Base-by-base conservation (phyloP, 768 basidiomycete genomes). In the Pulveroboletus sp. region DNA sequence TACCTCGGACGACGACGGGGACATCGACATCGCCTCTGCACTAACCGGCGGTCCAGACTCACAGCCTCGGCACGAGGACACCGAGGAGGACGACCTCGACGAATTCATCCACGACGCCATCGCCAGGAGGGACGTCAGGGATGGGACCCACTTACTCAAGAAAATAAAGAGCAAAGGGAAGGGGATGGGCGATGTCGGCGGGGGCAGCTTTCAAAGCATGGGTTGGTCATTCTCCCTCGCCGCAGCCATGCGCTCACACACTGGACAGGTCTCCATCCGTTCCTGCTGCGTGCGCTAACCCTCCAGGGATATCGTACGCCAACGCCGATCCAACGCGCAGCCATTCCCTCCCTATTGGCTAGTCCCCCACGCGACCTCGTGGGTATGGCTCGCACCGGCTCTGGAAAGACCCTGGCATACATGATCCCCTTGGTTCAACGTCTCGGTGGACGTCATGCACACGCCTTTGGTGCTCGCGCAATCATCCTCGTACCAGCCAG, bases 311-410 rank as follows among this genome's bases (percentile, higher is more conserved):
- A 91, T 69, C 86, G 90, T 30, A 87, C 85, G 37, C 96, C 96
- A 13, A 99, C 96, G 0, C 96, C 96, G 0, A 98, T 99, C 43
- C 96, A 99, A 68, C 83, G 95, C 6, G 77, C 88, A 20, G 74
- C 93, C 3, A 89, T 99, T 38, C 96, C 96, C 6, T 75, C 84
- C 17, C 79, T 96, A 35, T 80, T 98, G 32, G 69, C 85, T 12
- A 82, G 79, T 35, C 93, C 94, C 34, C 92, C 93, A 9, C 76
- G 89, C 45, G 94, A 96, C 70, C 82, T 99, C 13, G 92, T 98
- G 13, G 95, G 92, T 35, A 99, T 98, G 96, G 95, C 96, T 31
- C 81, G 96, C 31, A 99, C 96, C 5, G 96, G 96, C 35, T 96
- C 93, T 2, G 96, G 96, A 51, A 98, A 98, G 72, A 94, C 94